Base-by-base conservation (phyloP, 306 rosid species). In the Cicer yamashitae region DNA sequence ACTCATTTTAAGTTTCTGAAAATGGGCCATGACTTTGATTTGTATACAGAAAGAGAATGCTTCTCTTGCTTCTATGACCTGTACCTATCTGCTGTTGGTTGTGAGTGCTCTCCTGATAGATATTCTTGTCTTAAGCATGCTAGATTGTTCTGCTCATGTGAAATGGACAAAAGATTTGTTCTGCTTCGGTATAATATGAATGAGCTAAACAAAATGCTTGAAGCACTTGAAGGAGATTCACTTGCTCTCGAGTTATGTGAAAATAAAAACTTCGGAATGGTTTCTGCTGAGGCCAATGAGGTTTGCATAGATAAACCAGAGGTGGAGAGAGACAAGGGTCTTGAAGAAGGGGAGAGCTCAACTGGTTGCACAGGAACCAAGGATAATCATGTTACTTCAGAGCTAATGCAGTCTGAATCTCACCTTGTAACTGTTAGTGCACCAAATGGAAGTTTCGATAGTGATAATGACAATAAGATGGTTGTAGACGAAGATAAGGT, bases 51-150 rank as follows among this genome's bases (percentile, higher is more conserved):
- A 77, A 91, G 96, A 87, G 98, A 94, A 74, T 94, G 98, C 52
- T 89, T 77, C 80, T 81, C 88, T 70, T 94, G 98, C 87, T 91
- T 86, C 84, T 94, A 91, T 67, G 98, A 94, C 84, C 85, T 94
- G 72, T 89, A 94, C 79, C 79, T 91, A 70, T 91, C 96, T 72
- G 96, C 94, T 17, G 81, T 83, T 11, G 80, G 93, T 65, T 91
- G 98, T 81, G 77, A 85, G 75, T 94, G 97, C 83, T 91, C 98
- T 47, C 97, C 89, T 11, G 85, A 86, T 53, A 82, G 73, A 72
- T 94, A 78, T 80, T 90, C 98, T 76, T 94, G 98, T 76, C 93
- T 94, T 64, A 85, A 80, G 70, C 97, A 94, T 76, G 82, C 88
- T 74, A 86, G 76, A 59, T 78, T 41, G 22, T 74, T 94, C 72